Conservation (phyloP, 768 basidiomycete genomes). For the Russula virescens region DNA sequence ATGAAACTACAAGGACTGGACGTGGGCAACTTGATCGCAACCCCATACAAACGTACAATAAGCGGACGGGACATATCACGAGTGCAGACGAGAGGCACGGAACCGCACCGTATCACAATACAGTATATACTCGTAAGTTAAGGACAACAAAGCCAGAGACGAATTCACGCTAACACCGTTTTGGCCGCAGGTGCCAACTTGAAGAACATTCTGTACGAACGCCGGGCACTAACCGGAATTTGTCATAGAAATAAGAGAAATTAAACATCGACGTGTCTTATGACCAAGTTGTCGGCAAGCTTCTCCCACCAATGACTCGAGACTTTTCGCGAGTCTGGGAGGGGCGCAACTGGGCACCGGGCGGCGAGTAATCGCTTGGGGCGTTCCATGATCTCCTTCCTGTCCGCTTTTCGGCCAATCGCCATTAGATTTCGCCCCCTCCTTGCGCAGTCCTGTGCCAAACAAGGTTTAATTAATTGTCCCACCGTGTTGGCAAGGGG, state of each 20-base stretch:
- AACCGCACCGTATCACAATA: neutral
- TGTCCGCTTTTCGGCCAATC: too few relatives aligned
- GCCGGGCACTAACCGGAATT: neutral
- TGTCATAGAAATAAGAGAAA: constrained; percentile 1
- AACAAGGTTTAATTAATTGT: constrained; percentile 20
- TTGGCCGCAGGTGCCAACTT: neutral
- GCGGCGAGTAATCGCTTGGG: too few relatives aligned
- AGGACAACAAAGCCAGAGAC: too few relatives aligned
- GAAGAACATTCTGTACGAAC: constrained; percentile 3
- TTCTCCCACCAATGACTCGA: neutral
- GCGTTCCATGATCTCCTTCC: too few relatives aligned
- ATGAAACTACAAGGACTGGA: neutral
- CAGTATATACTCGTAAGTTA: neutral
- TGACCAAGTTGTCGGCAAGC: neutral
- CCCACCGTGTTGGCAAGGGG: constrained; percentile 16
- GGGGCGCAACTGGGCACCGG: too few relatives aligned
- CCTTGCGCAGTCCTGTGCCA: neutral
- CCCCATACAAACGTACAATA: too few relatives aligned
- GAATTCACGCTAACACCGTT: neutral
- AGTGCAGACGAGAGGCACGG: neutral
- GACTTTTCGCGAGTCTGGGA: too few relatives aligned
- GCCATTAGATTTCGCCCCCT: neutral
- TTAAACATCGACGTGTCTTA: constrained; percentile 3
- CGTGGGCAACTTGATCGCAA: too few relatives aligned
- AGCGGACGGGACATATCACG: neutral